These are phyloP conservation scores for Paramyrothecium roridum DNA, from an alignment of 2,329 filamentous ascomycete species.

Conservation along the genomic window DNA sequence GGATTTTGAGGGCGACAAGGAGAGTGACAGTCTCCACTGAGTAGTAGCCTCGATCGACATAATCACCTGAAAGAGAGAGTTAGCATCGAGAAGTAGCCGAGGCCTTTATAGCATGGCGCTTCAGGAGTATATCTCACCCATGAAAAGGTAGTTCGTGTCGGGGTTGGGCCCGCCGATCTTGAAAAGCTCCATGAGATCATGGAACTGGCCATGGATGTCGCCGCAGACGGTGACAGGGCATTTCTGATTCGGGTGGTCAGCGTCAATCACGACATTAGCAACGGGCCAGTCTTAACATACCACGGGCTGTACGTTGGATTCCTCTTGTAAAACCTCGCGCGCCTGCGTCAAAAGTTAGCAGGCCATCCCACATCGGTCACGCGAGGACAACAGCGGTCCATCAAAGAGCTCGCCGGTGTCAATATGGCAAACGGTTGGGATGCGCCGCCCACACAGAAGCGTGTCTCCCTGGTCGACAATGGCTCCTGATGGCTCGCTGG, in stretches of 20 bases:
- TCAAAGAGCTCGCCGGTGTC: slow-evolving; percentile 4
- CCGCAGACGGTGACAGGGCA: slow-evolving; percentile 98
- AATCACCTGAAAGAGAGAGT: slow-evolving; percentile 67
- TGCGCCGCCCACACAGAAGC: too few relatives aligned
- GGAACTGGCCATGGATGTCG: slow-evolving; percentile 98
- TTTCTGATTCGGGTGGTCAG: slow-evolving; percentile 61
- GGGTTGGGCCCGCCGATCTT: slow-evolving; percentile 97
- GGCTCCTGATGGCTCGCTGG: background rate
- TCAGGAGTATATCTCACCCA: slow-evolving; percentile 59
- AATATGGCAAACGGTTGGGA: too few relatives aligned
- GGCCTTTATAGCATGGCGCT: background rate
- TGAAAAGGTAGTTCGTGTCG: slow-evolving; percentile 99
- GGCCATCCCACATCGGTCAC: slow-evolving; percentile 18
- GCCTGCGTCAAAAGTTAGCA: slow-evolving; percentile 57
- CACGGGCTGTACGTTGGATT: slow-evolving; percentile 98
- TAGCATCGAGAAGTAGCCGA: slow-evolving; percentile 1
- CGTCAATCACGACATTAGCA: slow-evolving; percentile 11
- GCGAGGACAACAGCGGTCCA: slow-evolving; percentile 17
- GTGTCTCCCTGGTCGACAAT: too few relatives aligned
- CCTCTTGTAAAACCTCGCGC: slow-evolving; percentile 92
- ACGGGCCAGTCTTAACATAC: slow-evolving; percentile 51
- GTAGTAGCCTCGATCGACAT: slow-evolving; percentile 97
- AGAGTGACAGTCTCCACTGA: slow-evolving; percentile 95
- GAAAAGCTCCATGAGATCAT: slow-evolving; percentile 99
- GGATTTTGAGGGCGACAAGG: slow-evolving; percentile 91